Base-by-base conservation (phyloP, 1,284 basidiomycete species). In the Trichosporon ovoides region DNA sequence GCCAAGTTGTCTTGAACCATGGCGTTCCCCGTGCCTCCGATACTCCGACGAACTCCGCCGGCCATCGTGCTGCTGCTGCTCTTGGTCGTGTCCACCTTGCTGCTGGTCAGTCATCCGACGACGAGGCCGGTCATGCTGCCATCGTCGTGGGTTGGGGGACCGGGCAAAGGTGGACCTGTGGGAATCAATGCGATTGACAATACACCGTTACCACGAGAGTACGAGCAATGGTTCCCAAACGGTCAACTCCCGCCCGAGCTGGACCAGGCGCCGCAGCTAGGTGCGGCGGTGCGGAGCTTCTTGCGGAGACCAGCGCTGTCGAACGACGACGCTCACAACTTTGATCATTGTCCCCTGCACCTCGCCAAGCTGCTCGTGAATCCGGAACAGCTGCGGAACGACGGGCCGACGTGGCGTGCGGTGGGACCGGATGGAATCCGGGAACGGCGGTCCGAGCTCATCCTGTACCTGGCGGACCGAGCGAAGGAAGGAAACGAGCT, bases 321-420 rank as follows among this genome's bases (percentile, higher is more conserved):
- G 1, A 57, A 69, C 51, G 60, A 55, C 3, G 59, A 60, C 1
- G 70, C 68, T 0, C 16, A 36, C 9, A 75, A 71, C 51, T 36
- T 64, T 16, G 58, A 49, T 7, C 53, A 58, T 0, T 77, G 76
- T 55, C 76, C 76, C 5, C 36, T 60, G 6, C 55, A 63, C 13
- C 34, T 75, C 13, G 59, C 61, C 4, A 71, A 74, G 38, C 57
- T 59, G 18, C 64, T 78, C 54, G 69, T 74, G 36, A 79, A 79
- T 59, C 72, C 70, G 9, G 77, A 78, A 64, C 77, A 78, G 58
- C 66, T 76, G 10, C 63, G 64, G 14, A 76, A 72, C 2, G 69
- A 78, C 35, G 63, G 67, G 6, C 64, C 68, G 1, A 72, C 66
- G 43, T 81, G 80, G 80, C 57, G 67, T 3, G 57, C 50, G 0